phyloP scores from a whole-genome alignment of 768 basidiomycete genomes.

The Psilocybe sp. region DNA sequence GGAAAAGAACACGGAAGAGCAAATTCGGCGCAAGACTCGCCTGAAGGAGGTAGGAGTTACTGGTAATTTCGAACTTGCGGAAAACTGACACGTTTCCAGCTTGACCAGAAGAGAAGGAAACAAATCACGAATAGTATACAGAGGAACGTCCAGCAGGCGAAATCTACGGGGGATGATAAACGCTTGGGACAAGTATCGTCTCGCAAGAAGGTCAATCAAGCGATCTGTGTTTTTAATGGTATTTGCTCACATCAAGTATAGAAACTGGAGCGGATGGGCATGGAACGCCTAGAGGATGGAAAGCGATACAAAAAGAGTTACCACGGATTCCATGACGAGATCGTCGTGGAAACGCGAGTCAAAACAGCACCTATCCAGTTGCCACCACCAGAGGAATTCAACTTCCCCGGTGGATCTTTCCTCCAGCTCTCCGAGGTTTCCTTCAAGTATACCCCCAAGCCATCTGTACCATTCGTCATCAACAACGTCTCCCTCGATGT shows the following conservation, averaged over 20 bases:
- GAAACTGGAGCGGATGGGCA: constrained; percentile 31
- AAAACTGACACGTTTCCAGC: constrained; percentile 9
- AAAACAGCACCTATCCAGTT: constrained; percentile 30
- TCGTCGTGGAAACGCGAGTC: constrained; percentile 34
- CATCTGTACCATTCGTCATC: constrained; percentile 19
- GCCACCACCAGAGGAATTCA: constrained; percentile 29
- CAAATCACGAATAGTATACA: constrained; percentile 55
- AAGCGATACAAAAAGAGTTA: constrained; percentile 29
- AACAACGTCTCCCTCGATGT: constrained; percentile 28
- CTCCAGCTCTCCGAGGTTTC: constrained; percentile 31
- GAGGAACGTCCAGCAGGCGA: constrained; percentile 46
- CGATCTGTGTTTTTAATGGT: not conserved
- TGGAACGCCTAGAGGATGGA: constrained; percentile 29
- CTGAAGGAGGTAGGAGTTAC: constrained; percentile 34
- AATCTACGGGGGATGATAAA: constrained; percentile 61
- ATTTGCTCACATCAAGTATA: constrained; percentile 6
- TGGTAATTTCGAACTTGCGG: not conserved
- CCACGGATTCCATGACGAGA: constrained; percentile 28
- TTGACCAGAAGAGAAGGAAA: constrained; percentile 33
- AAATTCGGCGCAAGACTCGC: constrained; percentile 39
- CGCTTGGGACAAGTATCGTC: constrained; percentile 49
- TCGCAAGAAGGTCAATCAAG: constrained; percentile 41
- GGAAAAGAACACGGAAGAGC: constrained; percentile 42
- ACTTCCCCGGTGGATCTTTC: constrained; percentile 27
- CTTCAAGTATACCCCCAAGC: constrained; percentile 23